Evolutionary conservation across 345 rosid species (phyloP).

Genomic region (Hevea brasiliensis): DNA sequence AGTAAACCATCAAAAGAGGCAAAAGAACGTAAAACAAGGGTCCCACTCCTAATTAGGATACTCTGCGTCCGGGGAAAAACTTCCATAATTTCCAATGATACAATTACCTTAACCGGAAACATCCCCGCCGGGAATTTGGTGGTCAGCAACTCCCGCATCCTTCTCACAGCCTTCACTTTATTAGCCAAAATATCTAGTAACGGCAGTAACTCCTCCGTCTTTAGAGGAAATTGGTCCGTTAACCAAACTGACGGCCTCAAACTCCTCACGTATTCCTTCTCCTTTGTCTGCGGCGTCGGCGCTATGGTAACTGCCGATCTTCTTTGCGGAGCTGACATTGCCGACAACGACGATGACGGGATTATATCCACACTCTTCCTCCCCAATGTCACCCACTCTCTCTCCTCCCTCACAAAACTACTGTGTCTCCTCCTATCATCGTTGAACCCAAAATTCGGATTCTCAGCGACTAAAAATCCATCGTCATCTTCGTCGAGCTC

Average conservation of each 20-base stretch:
- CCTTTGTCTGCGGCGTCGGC: constrained; percentile 63
- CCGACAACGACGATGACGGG: constrained; percentile 57
- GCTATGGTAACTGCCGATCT: constrained; percentile 35
- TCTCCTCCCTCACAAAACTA: constrained; percentile 85
- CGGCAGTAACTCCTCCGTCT: constrained; percentile 88
- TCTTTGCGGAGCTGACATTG: constrained; percentile 33
- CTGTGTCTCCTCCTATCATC: constrained; percentile 72
- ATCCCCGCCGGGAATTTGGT: constrained; percentile 96
- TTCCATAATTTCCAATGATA: not conserved
- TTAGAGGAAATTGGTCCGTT: constrained; percentile 90
- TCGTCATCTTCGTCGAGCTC: constrained; percentile 83
- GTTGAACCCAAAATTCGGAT: constrained; percentile 51
- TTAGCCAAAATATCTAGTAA: constrained; percentile 88
- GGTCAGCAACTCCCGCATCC: constrained; percentile 89
- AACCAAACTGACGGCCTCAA: constrained; percentile 89
- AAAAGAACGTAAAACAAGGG: not conserved
- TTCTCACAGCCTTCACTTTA: constrained; percentile 89
- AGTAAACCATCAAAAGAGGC: constrained; percentile 24
- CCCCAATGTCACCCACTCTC: constrained; percentile 64
- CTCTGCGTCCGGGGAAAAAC: constrained; percentile 14
- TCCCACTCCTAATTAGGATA: not conserved
- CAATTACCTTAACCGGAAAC: constrained; percentile 87
- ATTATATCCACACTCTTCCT: constrained; percentile 68
- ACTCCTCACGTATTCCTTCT: constrained; percentile 76
- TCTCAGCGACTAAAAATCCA: constrained; percentile 85